Evolutionary conservation across 345 rosid species (phyloP), one percentile per base, ranked within the genome.

Genomic region (Adansonia digitata): DNA sequence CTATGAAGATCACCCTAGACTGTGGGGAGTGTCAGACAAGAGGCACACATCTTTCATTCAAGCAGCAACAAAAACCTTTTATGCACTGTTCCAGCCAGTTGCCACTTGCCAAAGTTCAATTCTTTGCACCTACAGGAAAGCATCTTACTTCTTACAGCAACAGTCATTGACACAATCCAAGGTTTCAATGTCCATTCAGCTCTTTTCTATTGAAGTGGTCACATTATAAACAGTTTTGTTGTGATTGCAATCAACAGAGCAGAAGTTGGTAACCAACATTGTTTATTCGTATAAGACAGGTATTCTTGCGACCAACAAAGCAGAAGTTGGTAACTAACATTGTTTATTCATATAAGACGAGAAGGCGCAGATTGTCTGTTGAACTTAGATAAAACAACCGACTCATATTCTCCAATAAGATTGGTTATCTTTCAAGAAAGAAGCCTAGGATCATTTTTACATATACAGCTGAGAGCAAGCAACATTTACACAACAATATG

Each of bases 341-440:
- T n/a, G n/a, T n/a, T n/a, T n/a, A n/a, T n/a, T n/a, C n/a, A n/a
- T n/a, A n/a, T n/a, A n/a, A n/a, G n/a, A n/a, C n/a, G n/a, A n/a
- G n/a, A n/a, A n/a, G n/a, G n/a, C n/a, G n/a, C n/a, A 46, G 68
- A 56, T 20, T 57, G 24, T 53, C 63, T 65, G 80, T 40, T 20
- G 66, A 76, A 52, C 55, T 76, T 26, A 29, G 65, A 76, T 64
- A 22, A 63, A n/a, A n/a, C 46, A 70, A 2, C 18, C 13, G 11
- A 11, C 45, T 51, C 17, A 17, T 35, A 62, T 37, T 3, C 39
- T 37, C 3, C 34, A 31, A 14, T 51, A 18, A 5, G 0, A 52
- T 20, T n/a, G 18, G 18, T 46, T 15, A 46, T 46, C 49, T 45
- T 45, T 17, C 9, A 37, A 0, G 4, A 37, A 37, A 2, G 4